Conservation (phyloP, 306 rosid species). For the Hippophae rhamnoides region DNA sequence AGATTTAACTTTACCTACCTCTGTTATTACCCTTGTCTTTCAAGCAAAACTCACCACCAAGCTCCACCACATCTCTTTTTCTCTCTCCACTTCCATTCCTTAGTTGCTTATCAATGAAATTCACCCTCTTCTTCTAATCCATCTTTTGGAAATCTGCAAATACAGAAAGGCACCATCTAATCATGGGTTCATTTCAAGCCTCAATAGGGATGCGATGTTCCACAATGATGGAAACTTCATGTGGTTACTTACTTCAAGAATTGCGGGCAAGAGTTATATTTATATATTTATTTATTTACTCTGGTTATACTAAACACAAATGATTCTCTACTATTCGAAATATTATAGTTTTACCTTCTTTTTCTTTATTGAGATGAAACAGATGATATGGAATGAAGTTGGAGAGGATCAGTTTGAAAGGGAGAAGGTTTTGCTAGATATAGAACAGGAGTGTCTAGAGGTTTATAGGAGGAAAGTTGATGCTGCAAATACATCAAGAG, state of each 20-base stretch:
- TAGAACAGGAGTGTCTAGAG: conserved; percentile 87
- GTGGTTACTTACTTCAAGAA: conserved; percentile 87
- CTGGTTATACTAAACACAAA: neutral
- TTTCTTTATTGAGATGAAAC: conserved; percentile 17
- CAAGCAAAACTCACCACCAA: conserved; percentile 69
- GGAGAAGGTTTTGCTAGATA: conserved; percentile 75
- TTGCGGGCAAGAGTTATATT: conserved; percentile 52
- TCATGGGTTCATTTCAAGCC: conserved; percentile 64
- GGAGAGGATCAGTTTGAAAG: conserved; percentile 86
- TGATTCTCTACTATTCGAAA: conserved; percentile 6
- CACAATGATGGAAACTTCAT: conserved; percentile 69
- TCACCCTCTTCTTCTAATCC: conserved; percentile 4
- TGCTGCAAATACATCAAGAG: conserved; percentile 69
- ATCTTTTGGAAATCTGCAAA: conserved; percentile 20
- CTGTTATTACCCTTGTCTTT: conserved; percentile 65
- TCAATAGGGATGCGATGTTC: conserved; percentile 71
- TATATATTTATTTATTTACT: neutral
- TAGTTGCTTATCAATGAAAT: conserved; percentile 28
- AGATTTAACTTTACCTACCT: conserved; percentile 62
- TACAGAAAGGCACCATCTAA: conserved; percentile 17
- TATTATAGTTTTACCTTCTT: conserved; percentile 1
- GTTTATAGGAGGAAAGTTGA: conserved; percentile 84
- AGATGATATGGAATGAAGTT: conserved; percentile 97
- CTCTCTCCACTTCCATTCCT: conserved; percentile 24
- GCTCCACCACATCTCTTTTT: conserved; percentile 31